Conservation (phyloP, 148 eudicot species). For the Heliamphora exappendiculata region DNA sequence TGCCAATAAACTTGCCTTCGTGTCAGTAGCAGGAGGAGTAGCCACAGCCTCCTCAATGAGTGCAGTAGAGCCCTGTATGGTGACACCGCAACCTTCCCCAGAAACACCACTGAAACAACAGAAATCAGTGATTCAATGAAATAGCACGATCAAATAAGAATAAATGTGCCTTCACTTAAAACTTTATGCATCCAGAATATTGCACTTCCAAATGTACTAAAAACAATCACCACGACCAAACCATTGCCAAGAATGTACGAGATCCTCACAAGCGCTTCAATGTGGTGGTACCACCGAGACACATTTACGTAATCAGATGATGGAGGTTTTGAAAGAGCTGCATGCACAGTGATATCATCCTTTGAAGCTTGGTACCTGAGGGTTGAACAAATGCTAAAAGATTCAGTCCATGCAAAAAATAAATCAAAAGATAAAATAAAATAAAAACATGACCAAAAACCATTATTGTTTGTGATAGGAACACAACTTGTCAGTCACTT, state of each 20-base stretch:
- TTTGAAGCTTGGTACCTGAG: conserved; percentile 87
- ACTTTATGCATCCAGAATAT: not conserved
- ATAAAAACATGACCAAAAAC: no score
- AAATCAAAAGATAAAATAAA: no score
- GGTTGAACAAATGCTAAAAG: not conserved
- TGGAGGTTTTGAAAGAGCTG: conserved; percentile 59
- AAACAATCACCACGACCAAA: no score
- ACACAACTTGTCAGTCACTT: no score
- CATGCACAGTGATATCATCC: conserved; percentile 74
- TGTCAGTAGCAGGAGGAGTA: conserved; percentile 66
- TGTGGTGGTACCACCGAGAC: conserved; percentile 80
- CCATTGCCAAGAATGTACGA: conserved; percentile 80
- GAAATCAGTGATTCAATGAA: not conserved
- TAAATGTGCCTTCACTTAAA: not conserved
- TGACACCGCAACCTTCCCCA: conserved; percentile 76
- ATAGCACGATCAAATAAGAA: not conserved
- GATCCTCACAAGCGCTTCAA: conserved; percentile 82
- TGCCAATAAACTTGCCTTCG: conserved; percentile 56
- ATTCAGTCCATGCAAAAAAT: no score
- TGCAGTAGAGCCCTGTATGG: conserved; percentile 66
- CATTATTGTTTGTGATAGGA: no score
- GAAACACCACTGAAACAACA: conserved; percentile 62
- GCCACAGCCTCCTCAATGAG: conserved; percentile 41
- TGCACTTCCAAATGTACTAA: not conserved
- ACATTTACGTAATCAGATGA: conserved; percentile 63